These are phyloP conservation scores for Calonectria ilicicola DNA, from an alignment of 2,329 filamentous ascomycete species.

Conservation along the genomic window DNA sequence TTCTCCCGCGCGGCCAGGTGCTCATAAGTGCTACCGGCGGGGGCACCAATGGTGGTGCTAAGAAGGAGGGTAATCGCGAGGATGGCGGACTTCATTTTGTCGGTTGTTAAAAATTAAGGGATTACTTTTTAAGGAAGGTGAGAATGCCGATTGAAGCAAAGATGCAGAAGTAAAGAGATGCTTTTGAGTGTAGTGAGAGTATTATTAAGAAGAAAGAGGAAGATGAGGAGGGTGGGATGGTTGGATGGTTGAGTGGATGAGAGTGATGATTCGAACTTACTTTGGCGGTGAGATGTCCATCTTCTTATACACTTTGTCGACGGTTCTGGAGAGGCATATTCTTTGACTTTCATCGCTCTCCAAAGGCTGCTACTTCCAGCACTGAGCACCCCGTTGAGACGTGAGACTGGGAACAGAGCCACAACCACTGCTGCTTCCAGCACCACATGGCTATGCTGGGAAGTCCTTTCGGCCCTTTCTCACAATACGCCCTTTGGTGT, in stretches of 20 bases:
- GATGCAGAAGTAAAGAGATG: neutral
- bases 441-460: neutral
- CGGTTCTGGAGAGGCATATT: neutral
- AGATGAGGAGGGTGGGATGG: neutral
- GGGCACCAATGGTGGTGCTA: conserved; percentile 9
- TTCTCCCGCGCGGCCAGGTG: neutral
- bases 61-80: conserved; percentile 11
- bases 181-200: neutral
- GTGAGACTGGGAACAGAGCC: neutral
- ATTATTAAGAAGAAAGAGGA: neutral
- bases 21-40: conserved; percentile 7
- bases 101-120: neutral
- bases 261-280: neutral
- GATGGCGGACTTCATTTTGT: conserved; percentile 10
- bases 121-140: neutral
- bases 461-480: conserved; percentile 3
- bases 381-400: neutral
- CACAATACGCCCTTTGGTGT: neutral
- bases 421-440: neutral
- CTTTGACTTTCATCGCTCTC: neutral
- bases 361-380: neutral
- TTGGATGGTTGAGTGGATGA: neutral
- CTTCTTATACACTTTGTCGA: neutral
- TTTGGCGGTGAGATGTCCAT: neutral
- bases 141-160: neutral